Percentiles rank a stretch among this genome's conserved stretches.
Conservation (phyloP, 352 stramenopile genomes). For the Globisporangium paddicum region DNA sequence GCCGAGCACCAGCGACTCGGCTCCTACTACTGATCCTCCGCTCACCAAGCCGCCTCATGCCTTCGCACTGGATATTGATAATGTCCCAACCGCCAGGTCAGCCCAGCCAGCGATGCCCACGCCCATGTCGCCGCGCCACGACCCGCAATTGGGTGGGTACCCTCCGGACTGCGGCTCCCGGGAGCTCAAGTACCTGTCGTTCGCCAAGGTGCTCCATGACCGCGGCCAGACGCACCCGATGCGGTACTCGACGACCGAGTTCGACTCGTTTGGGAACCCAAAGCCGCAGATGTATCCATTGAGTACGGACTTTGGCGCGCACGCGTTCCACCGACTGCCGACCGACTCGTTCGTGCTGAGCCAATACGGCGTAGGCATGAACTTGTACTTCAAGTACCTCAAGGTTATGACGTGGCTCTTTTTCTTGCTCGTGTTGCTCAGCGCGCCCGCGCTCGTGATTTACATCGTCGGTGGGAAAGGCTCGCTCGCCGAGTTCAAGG, state of each 20-base stretch:
- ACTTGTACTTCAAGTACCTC: conserved; percentile 86
- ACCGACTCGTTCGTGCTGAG: conserved; percentile 75
- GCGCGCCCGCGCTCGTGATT: conserved; percentile 46
- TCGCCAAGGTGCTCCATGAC: conserved; percentile 69
- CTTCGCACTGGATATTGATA: conserved; percentile 3
- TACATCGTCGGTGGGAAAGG: conserved; percentile 63
- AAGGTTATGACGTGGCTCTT: conserved; percentile 85
- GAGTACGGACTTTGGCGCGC: conserved; percentile 69
- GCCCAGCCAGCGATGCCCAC: not conserved
- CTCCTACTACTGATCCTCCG: not conserved
- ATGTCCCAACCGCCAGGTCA: not conserved
- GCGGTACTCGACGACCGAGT: conserved; percentile 53
- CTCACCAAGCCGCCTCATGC: not conserved
- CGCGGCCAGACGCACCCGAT: conserved; percentile 70
- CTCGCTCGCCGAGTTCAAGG: conserved; percentile 51
- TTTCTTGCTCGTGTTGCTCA: conserved; percentile 67
- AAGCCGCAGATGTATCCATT: conserved; percentile 54
- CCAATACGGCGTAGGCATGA: conserved; percentile 71
- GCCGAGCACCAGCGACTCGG: not conserved
- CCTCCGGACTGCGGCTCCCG: conserved; percentile 70
- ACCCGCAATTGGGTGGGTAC: conserved; percentile 67
- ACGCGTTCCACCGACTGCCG: conserved; percentile 67
- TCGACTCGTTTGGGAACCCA: conserved; percentile 50
- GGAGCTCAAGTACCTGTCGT: conserved; percentile 75
- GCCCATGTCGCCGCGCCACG: conserved; percentile 34